A percentile compares a stretch with the other conserved stretches of the same genome.
Conservation (phyloP, 345 rosid species). For the Pugionium dolabratum region DNA sequence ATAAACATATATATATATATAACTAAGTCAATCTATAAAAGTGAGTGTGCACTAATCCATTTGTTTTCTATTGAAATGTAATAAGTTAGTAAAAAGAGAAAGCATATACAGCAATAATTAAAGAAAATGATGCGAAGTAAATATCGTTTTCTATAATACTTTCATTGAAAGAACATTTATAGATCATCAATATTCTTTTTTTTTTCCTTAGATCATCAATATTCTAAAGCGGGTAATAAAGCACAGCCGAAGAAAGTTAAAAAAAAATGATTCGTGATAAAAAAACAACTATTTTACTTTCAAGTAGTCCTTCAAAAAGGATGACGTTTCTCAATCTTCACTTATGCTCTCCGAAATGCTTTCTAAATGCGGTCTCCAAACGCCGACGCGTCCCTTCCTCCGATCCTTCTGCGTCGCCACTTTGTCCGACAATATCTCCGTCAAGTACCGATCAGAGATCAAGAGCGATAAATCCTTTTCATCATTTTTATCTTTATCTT, state of each 20-base stretch:
- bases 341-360: slow-evolving; percentile 63
- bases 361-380: slow-evolving; percentile 96
- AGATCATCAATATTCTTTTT: too few relatives aligned
- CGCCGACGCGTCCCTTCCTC: slow-evolving; percentile 81
- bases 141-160: too few relatives aligned
- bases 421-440: slow-evolving; percentile 91
- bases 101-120: too few relatives aligned
- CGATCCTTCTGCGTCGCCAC: slow-evolving; percentile 72
- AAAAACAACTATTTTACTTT: slow-evolving; percentile 12
- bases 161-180: too few relatives aligned
- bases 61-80: too few relatives aligned
- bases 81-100: too few relatives aligned
- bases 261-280: not conserved
- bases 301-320: not conserved
- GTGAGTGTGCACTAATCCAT: too few relatives aligned
- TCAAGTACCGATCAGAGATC: slow-evolving; percentile 77
- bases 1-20: too few relatives aligned
- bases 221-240: not conserved
- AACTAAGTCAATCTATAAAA: too few relatives aligned
- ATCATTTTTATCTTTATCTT: slow-evolving; percentile 5
- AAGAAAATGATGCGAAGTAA: too few relatives aligned
- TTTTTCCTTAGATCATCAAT: too few relatives aligned
- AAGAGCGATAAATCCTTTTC: slow-evolving; percentile 41
- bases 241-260: slow-evolving; percentile 17
- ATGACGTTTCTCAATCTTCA: slow-evolving; percentile 41